These are phyloP conservation scores for Penicillium sp. DNA, from an alignment of 2,329 filamentous ascomycete species.

Conservation along the genomic window DNA sequence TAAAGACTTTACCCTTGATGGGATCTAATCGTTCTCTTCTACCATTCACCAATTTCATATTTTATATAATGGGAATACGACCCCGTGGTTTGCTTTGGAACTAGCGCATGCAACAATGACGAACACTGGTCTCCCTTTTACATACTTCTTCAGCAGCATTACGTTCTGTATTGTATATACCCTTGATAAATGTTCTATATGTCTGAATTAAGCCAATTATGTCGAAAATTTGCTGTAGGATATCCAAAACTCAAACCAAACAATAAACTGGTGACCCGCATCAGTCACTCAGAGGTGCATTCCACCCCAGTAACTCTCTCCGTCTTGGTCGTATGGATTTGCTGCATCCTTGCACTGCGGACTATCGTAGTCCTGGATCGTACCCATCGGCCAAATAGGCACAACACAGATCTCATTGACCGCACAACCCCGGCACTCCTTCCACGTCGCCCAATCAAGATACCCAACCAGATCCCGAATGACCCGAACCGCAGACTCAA, in stretches of 20 bases:
- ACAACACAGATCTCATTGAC: conserved; percentile 58
- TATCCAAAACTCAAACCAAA: neutral
- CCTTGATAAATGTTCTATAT: neutral
- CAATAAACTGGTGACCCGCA: too few species aligned
- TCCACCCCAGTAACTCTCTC: conserved; percentile 30
- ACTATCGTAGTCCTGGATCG: conserved; percentile 51
- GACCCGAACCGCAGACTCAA: conserved; percentile 26
- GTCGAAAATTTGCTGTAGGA: neutral
- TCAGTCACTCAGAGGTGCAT: conserved; percentile 3
- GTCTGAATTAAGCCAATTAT: neutral
- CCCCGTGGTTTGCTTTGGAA: neutral
- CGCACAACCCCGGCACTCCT: conserved; percentile 53
- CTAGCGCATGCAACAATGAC: neutral
- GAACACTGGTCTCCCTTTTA: neutral
- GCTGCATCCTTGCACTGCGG: conserved; percentile 45
- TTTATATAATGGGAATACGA: neutral
- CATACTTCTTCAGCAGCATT: neutral
- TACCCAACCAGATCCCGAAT: conserved; percentile 47
- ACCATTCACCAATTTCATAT: neutral
- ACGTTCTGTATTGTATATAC: conserved; percentile 2
- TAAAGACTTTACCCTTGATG: conserved; percentile 18
- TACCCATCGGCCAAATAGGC: conserved; percentile 64
- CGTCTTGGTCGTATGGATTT: conserved; percentile 19
- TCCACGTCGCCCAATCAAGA: conserved; percentile 61
- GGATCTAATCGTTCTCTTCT: conserved; percentile 20